These are phyloP conservation scores for Dryas integrifolia DNA, from an alignment of 331 rosid genomes.

Conservation along the genomic window DNA sequence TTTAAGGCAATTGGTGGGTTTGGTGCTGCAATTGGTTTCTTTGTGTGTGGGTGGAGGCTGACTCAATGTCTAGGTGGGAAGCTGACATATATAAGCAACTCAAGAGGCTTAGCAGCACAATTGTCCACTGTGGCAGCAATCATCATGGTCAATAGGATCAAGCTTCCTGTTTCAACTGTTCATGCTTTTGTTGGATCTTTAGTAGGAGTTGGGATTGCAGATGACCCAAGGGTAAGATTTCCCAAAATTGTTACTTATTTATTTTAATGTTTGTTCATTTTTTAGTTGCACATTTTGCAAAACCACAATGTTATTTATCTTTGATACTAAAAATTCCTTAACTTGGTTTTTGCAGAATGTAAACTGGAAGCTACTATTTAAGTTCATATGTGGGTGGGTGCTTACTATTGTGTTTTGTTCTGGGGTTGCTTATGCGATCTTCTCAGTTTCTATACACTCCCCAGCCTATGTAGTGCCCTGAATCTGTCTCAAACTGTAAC, in stretches of 20 bases:
- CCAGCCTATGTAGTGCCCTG: conserved; percentile 32
- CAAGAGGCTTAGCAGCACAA: conserved; percentile 32
- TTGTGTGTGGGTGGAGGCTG: conserved; percentile 20
- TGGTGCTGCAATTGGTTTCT: conserved; percentile 27
- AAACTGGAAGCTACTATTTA: conserved; percentile 31
- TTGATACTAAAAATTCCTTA: background rate
- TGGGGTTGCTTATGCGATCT: conserved; percentile 21
- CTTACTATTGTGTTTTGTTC: conserved; percentile 18
- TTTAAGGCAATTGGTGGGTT: conserved; percentile 25
- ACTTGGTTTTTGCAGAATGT: conserved; percentile 21
- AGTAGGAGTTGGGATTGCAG: conserved; percentile 31
- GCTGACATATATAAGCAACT: conserved; percentile 30
- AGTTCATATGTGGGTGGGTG: conserved; percentile 31
- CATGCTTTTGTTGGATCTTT: conserved; percentile 34
- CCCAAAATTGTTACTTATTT: background rate
- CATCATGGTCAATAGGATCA: conserved; percentile 14
- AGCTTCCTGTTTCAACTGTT: conserved; percentile 33
- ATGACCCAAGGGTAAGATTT: conserved; percentile 31
- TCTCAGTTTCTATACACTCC: conserved; percentile 26
- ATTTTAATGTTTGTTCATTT: no score
- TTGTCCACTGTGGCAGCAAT: conserved; percentile 22
- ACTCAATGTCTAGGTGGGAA: conserved; percentile 28
- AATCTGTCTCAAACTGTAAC: background rate
- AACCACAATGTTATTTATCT: background rate
- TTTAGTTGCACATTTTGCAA: background rate